Base-by-base conservation (phyloP, 768 basidiomycete genomes). In the Mycena epipterygia region DNA sequence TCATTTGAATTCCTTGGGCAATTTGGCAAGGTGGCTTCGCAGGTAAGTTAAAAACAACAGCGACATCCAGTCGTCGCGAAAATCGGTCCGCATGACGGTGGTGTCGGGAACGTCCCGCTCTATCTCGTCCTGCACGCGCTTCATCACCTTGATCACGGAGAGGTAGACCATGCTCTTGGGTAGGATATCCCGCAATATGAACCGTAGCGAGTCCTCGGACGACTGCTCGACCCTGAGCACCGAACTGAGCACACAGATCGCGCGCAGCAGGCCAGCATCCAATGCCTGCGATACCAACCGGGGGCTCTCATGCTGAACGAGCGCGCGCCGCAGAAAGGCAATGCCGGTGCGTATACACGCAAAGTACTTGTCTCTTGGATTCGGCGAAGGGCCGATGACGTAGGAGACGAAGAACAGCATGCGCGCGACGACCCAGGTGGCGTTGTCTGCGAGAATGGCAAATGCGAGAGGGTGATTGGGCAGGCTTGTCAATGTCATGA, bases 391-490 rank as follows among this genome's bases (percentile, higher is more conserved):
- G 4, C 21, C 67, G 1, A 58, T 30, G 25, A n/a, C 25, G 12
- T 61, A n/a, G 0, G 70, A 57, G 2, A 32, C 37, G n/a, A 71
- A 23, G 37, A 44, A 44, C 3, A 71, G 58, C 57, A 64, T 64
- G 11, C 70, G 63, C 16, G 64, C 48, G 37, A 67, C 64, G n/a
- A 71, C 51, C 70, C 70, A 71, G 35, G n/a, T 19, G 3, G 27
- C 58, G 35, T 66, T 71, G 32, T 71, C 56, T 17, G 65, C 70
- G 23, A 71, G 58, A 29, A 71, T 39, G n/a, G 57, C 41, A 57
- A 71, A 67, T 27, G 64, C 29, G 51, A 71, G 64, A 5, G 64
- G 48, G 37, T 71, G 70, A 3, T 33, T 5, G 1, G 70, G 58
- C 9, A 65, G 23, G 11, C 11, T 4, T 3, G 32, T 62, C 23